Conservation (phyloP, 345 rosid genomes). For the Anacardium occidentale region DNA sequence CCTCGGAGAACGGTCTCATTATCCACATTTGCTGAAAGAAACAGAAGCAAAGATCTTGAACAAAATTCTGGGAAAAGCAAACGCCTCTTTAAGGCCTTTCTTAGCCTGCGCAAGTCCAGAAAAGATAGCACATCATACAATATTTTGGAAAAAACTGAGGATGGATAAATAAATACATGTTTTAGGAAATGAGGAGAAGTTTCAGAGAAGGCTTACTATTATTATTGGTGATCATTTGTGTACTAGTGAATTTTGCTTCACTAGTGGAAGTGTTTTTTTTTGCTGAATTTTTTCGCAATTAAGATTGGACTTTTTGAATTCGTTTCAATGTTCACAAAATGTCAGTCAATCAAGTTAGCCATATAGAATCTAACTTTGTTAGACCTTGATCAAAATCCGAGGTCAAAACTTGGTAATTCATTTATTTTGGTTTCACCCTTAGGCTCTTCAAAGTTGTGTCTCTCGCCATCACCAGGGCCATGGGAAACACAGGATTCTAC, state of each 20-base stretch:
- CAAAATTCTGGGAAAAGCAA: conserved; percentile 49
- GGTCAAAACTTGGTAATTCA: conserved; percentile 51
- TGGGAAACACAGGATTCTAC: not conserved
- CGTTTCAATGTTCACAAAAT: not conserved
- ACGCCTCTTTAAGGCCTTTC: conserved; percentile 62
- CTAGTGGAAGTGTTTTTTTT: not conserved
- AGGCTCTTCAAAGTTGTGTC: not conserved
- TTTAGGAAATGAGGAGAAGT: not conserved
- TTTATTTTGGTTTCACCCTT: conserved; percentile 19
- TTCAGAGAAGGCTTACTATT: not conserved
- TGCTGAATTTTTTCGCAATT: not conserved
- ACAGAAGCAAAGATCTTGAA: conserved; percentile 33
- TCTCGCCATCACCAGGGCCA: conserved; percentile 11
- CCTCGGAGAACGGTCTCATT: conserved; percentile 48
- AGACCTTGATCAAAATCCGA: conserved; percentile 42
- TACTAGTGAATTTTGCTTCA: not conserved
- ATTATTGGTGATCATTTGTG: not conserved
- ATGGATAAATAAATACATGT: not conserved
- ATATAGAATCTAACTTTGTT: not conserved
- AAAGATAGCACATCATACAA: conserved; percentile 32
- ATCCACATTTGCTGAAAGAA: conserved; percentile 34
- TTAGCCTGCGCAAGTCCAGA: conserved; percentile 59
- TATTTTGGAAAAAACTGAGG: conserved; percentile 36
- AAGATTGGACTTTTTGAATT: not conserved
- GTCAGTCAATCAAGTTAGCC: not conserved